Percentiles rank a stretch among this genome's conserved stretches.
phyloP scores from a whole-genome alignment of 1,139 yeast species.

The Yamadazyma oceani region DNA sequence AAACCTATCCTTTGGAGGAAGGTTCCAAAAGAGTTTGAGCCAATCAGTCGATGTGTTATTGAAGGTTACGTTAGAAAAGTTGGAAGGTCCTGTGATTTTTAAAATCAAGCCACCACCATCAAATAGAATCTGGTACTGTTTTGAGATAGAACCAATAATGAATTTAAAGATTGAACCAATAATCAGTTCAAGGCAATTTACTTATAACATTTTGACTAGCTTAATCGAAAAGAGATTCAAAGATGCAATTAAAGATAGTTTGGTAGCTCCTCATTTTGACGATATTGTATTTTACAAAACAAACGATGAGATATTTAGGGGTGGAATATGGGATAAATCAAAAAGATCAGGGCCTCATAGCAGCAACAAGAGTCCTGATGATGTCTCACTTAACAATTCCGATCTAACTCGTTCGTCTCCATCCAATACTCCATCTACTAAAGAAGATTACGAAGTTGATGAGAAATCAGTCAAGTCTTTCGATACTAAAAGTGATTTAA shows the following conservation, averaged over 20 bases:
- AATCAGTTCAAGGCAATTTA: constrained; percentile 78
- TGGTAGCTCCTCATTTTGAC: constrained; percentile 87
- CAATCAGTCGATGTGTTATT: constrained; percentile 72
- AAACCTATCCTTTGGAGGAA: constrained; percentile 58
- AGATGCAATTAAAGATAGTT: constrained; percentile 74
- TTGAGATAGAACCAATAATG: constrained; percentile 74
- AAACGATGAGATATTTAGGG: constrained; percentile 68
- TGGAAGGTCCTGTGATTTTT: constrained; percentile 74
- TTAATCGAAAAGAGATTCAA: constrained; percentile 76
- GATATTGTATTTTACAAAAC: constrained; percentile 76
- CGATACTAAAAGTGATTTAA: not conserved
- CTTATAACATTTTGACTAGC: constrained; percentile 75
- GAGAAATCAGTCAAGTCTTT: not conserved
- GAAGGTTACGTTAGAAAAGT: constrained; percentile 63
- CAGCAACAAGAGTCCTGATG: constrained; percentile 1
- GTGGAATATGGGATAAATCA: constrained; percentile 83
- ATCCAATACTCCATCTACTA: constrained; percentile 1
- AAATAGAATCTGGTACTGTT: constrained; percentile 86
- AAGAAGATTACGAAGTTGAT: not conserved
- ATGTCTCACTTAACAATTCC: constrained; percentile 8
- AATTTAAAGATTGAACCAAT: constrained; percentile 82
- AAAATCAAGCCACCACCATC: constrained; percentile 88
- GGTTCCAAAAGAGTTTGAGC: constrained; percentile 59
- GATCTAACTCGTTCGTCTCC: not conserved
- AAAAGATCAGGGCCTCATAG: constrained; percentile 14